These are phyloP conservation scores for Pythium phragmitis DNA, from an alignment of 352 stramenopile species.

Conservation along the genomic window DNA sequence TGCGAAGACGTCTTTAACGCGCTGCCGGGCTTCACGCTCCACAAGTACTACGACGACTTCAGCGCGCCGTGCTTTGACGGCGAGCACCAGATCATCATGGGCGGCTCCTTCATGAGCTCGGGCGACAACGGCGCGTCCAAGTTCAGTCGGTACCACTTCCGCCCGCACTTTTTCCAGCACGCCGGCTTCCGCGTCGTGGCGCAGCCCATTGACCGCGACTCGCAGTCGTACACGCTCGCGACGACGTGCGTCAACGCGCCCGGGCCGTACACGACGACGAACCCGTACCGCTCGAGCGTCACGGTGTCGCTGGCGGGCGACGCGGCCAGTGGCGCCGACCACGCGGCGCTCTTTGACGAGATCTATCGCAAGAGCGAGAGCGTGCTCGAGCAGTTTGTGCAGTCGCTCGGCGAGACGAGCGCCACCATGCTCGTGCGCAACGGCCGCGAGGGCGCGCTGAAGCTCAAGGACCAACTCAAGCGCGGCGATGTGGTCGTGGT, in stretches of 20 bases:
- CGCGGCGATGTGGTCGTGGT: conserved; percentile 56
- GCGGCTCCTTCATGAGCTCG: conserved; percentile 94
- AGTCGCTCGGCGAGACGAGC: conserved; percentile 31
- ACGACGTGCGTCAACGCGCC: conserved; percentile 75
- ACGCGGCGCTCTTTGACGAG: conserved; percentile 46
- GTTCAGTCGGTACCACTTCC: conserved; percentile 96
- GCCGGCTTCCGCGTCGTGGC: conserved; percentile 94
- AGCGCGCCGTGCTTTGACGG: conserved; percentile 97
- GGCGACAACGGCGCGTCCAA: conserved; percentile 94
- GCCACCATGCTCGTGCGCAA: conserved; percentile 41
- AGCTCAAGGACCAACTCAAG: conserved; percentile 55
- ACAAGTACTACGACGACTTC: conserved; percentile 96
- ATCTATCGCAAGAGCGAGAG: conserved; percentile 59
- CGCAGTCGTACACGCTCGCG: conserved; percentile 50
- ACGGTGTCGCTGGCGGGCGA: conserved; percentile 33
- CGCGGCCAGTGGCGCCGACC: background rate
- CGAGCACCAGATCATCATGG: conserved; percentile 96
- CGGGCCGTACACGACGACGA: conserved; percentile 53
- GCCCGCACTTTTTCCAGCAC: conserved; percentile 97
- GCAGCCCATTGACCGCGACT: conserved; percentile 66
- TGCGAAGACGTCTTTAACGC: conserved; percentile 95
- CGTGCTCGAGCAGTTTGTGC: conserved; percentile 56
- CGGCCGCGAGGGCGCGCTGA: conserved; percentile 37
- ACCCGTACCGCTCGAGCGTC: conserved; percentile 61
- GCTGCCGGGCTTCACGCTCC: conserved; percentile 90